Evolutionary conservation across 2,329 filamentous ascomycete genomes (phyloP), one percentile per base, ranked within the genome.

Genomic region (Hypoxylon sp.): DNA sequence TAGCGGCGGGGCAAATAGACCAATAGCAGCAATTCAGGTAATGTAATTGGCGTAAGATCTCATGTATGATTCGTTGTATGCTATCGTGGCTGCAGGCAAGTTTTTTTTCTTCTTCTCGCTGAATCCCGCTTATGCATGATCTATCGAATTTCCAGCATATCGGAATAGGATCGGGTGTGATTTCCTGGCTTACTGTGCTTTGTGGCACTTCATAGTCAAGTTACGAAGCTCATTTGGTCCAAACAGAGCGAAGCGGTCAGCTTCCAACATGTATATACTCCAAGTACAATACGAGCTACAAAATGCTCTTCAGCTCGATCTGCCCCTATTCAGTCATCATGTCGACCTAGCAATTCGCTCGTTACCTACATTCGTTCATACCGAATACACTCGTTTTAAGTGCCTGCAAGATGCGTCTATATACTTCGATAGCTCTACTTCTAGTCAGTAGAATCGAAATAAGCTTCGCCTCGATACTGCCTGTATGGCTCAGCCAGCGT

Each of bases 381-480:
- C 29, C 27, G 23, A 32, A 11, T 50, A 48, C 57, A 34, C 25
- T 62, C 52, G 53, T 49, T 60, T 43, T 19, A 51, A 44, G 13
- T n/a, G 37, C 7, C 29, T 16, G 7, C 15, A 54, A 45, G 17
- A 61, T 61, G 59, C 34, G 35, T 46, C 34, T 30, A 9, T 34
- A 31, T 26, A 30, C 12, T 26, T 13, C 50, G 13, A 26, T 23
- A 25, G 49, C 12, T 45, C 13, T 57, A 17, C n/a, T 48, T 17
- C 37, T 64, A 13, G 56, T 51, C 44, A 43, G 59, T 55, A 54
- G 41, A 19, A 26, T 61, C 20, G 34, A 42, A 13, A 37, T 48
- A 54, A 48, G 56, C 53, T 61, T 57, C 51, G 62, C 63, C 47
- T 62, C 40, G 13, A 43, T 27, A 21, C 37, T 60, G 11, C 56